Conservation (phyloP, 495 filamentous ascomycete genomes). For the Penicillium manginii region DNA sequence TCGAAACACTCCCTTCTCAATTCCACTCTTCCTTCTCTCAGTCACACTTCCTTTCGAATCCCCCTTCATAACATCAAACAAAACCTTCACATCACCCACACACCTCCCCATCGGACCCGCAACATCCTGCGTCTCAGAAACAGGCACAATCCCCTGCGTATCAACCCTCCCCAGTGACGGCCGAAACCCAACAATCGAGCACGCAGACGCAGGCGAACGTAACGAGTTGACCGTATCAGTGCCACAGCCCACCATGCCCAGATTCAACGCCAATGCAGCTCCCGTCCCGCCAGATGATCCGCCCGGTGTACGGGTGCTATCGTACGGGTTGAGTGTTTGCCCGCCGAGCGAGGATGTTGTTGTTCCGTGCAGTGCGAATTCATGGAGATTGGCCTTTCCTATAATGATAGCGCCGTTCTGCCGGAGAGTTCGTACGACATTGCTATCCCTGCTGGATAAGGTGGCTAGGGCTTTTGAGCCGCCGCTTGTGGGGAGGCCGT, state of each 20-base stretch:
- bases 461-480: conserved; percentile 50
- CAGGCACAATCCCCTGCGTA: conserved; percentile 57
- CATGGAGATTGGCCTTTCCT: conserved; percentile 68
- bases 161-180: conserved; percentile 62
- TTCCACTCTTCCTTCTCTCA: no score
- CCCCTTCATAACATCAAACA: conserved; percentile 60
- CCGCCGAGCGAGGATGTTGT: conserved; percentile 63
- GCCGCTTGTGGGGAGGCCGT: conserved; percentile 58
- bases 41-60: background rate
- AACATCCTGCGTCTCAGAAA: conserved; percentile 64
- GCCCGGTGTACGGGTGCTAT: conserved; percentile 62
- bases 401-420: conserved; percentile 66
- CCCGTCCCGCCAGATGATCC: conserved; percentile 67
- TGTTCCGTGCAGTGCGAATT: conserved; percentile 65
- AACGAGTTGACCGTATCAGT: conserved; percentile 69
- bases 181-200: conserved; percentile 61
- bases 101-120: conserved; percentile 62
- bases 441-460: conserved; percentile 52
- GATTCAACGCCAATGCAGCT: conserved; percentile 60
- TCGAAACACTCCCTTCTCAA: conserved; percentile 24
- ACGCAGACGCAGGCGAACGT: conserved; percentile 64
- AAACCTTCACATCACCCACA: conserved; percentile 55
- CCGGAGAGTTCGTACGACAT: conserved; percentile 48
- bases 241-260: conserved; percentile 60
- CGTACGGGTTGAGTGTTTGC: conserved; percentile 67